Evolutionary conservation across 2,329 filamentous ascomycete species (phyloP).

Genomic region (Penicillium sclerotiorum): DNA sequence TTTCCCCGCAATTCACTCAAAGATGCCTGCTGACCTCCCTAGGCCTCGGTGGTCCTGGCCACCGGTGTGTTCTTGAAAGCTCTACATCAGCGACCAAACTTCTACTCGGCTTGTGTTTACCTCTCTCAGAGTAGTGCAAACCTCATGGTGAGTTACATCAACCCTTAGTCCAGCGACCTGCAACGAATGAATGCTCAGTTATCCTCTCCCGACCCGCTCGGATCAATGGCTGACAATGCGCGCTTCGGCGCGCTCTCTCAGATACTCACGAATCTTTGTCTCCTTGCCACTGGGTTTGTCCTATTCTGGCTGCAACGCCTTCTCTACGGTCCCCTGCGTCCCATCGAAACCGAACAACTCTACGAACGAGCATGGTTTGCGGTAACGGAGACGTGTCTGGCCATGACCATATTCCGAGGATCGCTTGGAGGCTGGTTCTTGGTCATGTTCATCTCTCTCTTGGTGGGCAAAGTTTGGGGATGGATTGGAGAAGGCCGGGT

Average conservation of each 20-base stretch:
- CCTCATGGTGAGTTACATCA: constrained; percentile 68
- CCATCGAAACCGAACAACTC: constrained; percentile 93
- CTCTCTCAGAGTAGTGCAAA: constrained; percentile 95
- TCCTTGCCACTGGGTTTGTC: constrained; percentile 77
- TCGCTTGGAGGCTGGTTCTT: constrained; percentile 94
- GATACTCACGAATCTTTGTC: constrained; percentile 88
- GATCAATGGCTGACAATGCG: constrained; percentile 6
- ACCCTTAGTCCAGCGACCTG: neutral
- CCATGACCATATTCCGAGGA: constrained; percentile 97
- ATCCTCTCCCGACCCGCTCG: constrained; percentile 2
- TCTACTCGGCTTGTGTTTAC: constrained; percentile 97
- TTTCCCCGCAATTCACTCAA: neutral
- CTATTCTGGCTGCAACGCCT: constrained; percentile 87
- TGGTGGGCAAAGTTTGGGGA: constrained; percentile 96
- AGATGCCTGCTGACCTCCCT: constrained; percentile 15
- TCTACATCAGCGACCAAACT: constrained; percentile 93
- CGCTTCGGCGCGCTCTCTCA: constrained; percentile 41
- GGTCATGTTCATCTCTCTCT: constrained; percentile 90
- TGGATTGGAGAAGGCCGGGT: constrained; percentile 97
- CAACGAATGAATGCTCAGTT: neutral
- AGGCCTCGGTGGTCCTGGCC: constrained; percentile 83
- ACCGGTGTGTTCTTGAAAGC: constrained; percentile 83
- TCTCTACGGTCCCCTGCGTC: constrained; percentile 85
- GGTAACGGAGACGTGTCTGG: constrained; percentile 92
- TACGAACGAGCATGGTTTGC: constrained; percentile 99